A percentile compares a stretch with the other conserved stretches of the same genome.
phyloP scores from a whole-genome alignment of 73 alveolate genomes.

The Paramecium bursaria region DNA sequence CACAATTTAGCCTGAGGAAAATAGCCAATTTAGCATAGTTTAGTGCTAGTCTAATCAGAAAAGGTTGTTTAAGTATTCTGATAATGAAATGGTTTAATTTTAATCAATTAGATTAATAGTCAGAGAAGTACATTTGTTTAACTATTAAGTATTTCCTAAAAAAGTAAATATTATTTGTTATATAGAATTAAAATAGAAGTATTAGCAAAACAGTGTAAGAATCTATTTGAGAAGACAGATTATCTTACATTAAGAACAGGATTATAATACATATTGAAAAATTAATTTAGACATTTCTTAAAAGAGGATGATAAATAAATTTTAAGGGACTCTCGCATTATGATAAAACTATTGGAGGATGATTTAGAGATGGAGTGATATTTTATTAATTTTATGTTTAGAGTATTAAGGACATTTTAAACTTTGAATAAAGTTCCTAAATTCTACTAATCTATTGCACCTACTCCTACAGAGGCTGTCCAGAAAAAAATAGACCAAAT shows the following conservation, averaged over 20 bases:
- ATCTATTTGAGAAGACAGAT: constrained; percentile 47
- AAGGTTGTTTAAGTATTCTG: constrained; percentile 9
- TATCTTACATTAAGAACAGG: constrained; percentile 49
- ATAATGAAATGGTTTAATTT: constrained; percentile 32
- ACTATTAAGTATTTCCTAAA: not conserved
- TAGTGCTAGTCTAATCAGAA: not conserved
- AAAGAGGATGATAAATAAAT: constrained; percentile 3
- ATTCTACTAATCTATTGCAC: no score
- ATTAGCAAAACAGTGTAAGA: constrained; percentile 32
- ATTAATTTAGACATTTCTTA: not conserved
- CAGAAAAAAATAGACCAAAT: constrained; percentile 59
- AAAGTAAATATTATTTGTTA: not conserved
- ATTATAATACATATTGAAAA: not conserved
- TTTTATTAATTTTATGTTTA: no score
- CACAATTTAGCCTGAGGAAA: constrained; percentile 9
- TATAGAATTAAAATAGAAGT: constrained; percentile 25
- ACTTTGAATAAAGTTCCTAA: no score
- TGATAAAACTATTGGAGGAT: constrained; percentile 45
- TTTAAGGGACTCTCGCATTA: not conserved
- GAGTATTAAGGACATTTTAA: no score
- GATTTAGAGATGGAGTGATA: no score
- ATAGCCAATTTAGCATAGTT: constrained; percentile 11
- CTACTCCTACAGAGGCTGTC: not conserved
- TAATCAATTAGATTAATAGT: not conserved
- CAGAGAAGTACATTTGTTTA: not conserved